Percentiles rank a stretch among this genome's conserved stretches.
phyloP scores from a whole-genome alignment of 163 green algal genomes.

The Chlorella variabilis region DNA sequence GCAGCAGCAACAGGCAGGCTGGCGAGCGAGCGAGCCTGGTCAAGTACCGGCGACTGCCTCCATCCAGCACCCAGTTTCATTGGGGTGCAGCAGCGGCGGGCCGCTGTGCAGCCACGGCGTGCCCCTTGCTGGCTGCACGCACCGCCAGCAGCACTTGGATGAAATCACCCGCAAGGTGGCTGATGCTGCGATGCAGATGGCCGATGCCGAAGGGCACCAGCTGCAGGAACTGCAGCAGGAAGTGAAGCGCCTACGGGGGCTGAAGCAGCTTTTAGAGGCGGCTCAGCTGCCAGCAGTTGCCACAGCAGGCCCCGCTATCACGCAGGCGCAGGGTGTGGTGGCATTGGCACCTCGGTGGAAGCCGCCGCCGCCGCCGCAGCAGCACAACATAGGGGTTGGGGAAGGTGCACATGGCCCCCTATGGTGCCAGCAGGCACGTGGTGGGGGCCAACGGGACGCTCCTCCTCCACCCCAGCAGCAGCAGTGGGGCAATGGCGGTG shows the following conservation, averaged over 20 bases:
- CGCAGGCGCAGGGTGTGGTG: background rate
- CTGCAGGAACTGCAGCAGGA: constrained; percentile 21
- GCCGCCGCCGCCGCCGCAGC: background rate
- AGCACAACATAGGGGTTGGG: too few relatives aligned
- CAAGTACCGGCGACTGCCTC: background rate
- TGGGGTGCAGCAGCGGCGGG: background rate
- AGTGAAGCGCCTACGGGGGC: background rate
- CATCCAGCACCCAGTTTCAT: background rate
- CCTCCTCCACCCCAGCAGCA: background rate
- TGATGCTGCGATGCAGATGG: constrained; percentile 20
- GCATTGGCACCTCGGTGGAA: background rate
- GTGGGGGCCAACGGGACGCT: background rate
- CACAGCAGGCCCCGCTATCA: background rate
- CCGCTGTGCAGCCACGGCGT: constrained; percentile 37
- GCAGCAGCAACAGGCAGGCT: background rate
- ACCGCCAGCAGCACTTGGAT: constrained; percentile 38
- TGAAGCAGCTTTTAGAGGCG: constrained; percentile 27
- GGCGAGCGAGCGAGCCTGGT: background rate
- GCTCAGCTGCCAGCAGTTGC: background rate
- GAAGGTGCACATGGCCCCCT: too few relatives aligned
- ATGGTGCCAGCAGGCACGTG: too few relatives aligned
- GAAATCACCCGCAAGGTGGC: constrained; percentile 17
- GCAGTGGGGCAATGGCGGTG: background rate
- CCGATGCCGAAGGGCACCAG: constrained; percentile 15
- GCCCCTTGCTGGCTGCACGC: constrained; percentile 13